Evolutionary conservation across 2,329 filamentous ascomycete species (phyloP).

Genomic region (Sordariomycetes sp.): DNA sequence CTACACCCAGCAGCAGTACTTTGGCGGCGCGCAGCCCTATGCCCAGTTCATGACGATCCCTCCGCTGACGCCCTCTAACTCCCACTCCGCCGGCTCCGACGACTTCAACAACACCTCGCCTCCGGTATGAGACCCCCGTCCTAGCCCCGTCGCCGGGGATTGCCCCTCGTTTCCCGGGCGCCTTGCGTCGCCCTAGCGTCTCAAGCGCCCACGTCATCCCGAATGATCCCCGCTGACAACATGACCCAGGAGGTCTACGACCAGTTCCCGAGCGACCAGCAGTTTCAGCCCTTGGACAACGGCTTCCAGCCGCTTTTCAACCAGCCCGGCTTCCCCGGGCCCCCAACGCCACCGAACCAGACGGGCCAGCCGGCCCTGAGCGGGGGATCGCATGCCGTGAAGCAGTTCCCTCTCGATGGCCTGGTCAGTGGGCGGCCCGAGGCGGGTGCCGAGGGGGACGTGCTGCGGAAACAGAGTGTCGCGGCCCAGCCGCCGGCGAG

Average conservation of each 20-base stretch:
- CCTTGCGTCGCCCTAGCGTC: neutral
- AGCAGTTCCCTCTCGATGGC: slow-evolving; percentile 8
- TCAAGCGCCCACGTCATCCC: neutral
- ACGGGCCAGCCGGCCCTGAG: slow-evolving; percentile 7
- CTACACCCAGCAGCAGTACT: slow-evolving; percentile 36
- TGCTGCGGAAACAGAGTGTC: slow-evolving; percentile 9
- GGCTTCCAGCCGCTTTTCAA: slow-evolving; percentile 6
- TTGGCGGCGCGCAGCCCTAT: slow-evolving; percentile 30
- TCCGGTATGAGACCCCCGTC: slow-evolving; percentile 28
- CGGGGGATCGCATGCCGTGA: slow-evolving; percentile 12
- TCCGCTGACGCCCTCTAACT: slow-evolving; percentile 40
- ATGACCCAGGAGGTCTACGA: slow-evolving; percentile 35
- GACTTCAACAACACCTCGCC: slow-evolving; percentile 41
- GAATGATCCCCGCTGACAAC: neutral
- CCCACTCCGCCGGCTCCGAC: slow-evolving; percentile 38
- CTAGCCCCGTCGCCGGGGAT: neutral
- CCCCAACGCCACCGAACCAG: slow-evolving; percentile 37
- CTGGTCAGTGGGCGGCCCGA: slow-evolving; percentile 20
- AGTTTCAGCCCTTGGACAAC: slow-evolving; percentile 33
- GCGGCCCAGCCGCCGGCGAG: slow-evolving; percentile 2
- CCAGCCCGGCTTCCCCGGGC: slow-evolving; percentile 25
- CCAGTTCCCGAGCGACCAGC: slow-evolving; percentile 28
- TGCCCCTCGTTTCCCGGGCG: neutral
- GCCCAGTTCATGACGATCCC: slow-evolving; percentile 36
- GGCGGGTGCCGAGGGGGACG: slow-evolving; percentile 18